Evolutionary conservation across 768 basidiomycete species (phyloP).

Genomic region (Pleurotus citrinopileatus): DNA sequence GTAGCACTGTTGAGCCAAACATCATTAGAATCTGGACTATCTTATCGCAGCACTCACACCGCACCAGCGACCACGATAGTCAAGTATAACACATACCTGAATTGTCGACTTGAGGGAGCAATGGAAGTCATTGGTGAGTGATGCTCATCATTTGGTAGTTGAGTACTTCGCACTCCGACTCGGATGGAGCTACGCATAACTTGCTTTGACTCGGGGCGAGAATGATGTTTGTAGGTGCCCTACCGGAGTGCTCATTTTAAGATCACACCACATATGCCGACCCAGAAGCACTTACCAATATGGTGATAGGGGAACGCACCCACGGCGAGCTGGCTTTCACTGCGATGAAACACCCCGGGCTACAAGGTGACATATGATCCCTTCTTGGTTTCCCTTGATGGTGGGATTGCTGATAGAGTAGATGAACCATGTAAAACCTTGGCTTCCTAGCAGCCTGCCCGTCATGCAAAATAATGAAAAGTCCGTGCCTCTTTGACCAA

Average conservation of each 20-base stretch:
- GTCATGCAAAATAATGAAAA: background rate
- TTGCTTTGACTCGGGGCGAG: too few relatives aligned
- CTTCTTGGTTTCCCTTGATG: conserved; percentile 8
- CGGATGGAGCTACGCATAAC: background rate
- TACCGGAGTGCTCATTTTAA: too few relatives aligned
- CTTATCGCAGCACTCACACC: background rate
- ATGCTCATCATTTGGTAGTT: too few relatives aligned
- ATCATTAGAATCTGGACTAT: too few relatives aligned
- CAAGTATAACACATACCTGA: background rate
- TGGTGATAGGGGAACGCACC: background rate
- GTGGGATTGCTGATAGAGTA: background rate
- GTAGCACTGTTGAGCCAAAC: background rate
- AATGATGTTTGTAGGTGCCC: too few relatives aligned
- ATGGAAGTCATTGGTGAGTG: too few relatives aligned
- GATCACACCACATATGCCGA: background rate
- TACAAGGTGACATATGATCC: background rate
- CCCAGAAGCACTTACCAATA: background rate
- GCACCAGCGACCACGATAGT: background rate
- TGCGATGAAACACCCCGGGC: background rate
- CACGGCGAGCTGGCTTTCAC: background rate
- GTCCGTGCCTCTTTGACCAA: too few relatives aligned
- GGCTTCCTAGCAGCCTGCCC: too few relatives aligned
- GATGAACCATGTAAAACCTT: background rate
- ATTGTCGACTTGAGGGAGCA: too few relatives aligned
- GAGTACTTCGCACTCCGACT: background rate